phyloP scores from a whole-genome alignment of 345 rosid genomes.

The Lagerstroemia speciosa region DNA sequence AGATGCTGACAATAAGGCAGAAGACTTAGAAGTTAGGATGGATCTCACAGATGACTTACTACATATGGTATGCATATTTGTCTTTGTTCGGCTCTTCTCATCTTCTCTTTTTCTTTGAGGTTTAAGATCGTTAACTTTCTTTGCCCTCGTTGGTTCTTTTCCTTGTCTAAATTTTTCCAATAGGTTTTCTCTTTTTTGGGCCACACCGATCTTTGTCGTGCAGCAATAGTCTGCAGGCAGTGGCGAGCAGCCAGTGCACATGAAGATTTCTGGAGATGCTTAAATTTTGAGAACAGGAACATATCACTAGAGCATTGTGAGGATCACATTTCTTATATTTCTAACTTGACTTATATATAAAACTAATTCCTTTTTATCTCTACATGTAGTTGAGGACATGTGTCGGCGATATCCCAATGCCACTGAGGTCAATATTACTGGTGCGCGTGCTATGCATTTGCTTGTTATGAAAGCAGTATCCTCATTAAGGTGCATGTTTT shows the following conservation, averaged over 20 bases:
- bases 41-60: constrained; percentile 90
- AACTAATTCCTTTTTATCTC: not conserved
- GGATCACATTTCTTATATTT: constrained; percentile 6
- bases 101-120: not conserved
- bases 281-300: constrained; percentile 72
- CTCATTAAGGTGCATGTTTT: constrained; percentile 42
- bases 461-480: constrained; percentile 71
- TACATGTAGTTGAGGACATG: constrained; percentile 73
- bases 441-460: constrained; percentile 46
- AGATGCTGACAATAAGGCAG: constrained; percentile 31
- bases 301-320: constrained; percentile 81
- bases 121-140: not conserved
- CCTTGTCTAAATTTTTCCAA: not conserved
- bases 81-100: not conserved
- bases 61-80: constrained; percentile 57
- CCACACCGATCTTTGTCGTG: constrained; percentile 62
- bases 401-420: constrained; percentile 84
- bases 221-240: constrained; percentile 90
- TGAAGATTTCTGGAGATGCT: constrained; percentile 93
- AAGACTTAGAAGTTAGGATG: constrained; percentile 61
- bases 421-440: constrained; percentile 66
- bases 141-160: not conserved
- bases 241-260: constrained; percentile 92
- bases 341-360: not conserved
- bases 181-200: constrained; percentile 95